Conservation (phyloP, 176 grass and related monocot species). For the Carex littledalei region DNA sequence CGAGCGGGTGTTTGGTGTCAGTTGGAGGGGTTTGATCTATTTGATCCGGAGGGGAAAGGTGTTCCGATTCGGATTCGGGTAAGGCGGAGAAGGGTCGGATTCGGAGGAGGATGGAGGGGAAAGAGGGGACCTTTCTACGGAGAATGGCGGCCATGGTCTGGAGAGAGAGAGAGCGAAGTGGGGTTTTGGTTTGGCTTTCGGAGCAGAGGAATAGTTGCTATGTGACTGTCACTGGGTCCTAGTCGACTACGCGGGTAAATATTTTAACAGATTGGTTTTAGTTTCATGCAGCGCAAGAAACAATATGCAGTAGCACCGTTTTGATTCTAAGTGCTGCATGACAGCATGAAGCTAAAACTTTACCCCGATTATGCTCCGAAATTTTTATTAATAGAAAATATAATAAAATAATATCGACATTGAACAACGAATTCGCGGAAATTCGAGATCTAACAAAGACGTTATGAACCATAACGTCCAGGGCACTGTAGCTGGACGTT, state of each 20-base stretch:
- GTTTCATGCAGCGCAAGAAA: too few species aligned
- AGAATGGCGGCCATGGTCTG: conserved; percentile 51
- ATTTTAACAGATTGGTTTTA: too few species aligned
- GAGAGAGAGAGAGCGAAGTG: conserved; percentile 9
- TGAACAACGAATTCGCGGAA: too few species aligned
- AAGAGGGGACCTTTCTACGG: conserved; percentile 31
- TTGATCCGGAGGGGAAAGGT: neutral
- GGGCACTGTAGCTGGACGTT: too few species aligned
- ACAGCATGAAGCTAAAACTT: too few species aligned
- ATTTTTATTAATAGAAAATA: too few species aligned
- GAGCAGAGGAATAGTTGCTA: neutral
- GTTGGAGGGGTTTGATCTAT: neutral
- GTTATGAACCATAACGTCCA: too few species aligned
- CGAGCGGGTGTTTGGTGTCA: conserved; percentile 16
- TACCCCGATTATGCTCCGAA: too few species aligned
- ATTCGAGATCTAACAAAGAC: too few species aligned
- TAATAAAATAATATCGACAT: too few species aligned
- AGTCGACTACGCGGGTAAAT: neutral
- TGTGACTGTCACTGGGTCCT: neutral
- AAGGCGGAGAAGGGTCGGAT: conserved; percentile 48
- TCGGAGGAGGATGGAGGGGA: conserved; percentile 16
- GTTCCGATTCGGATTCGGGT: conserved; percentile 30
- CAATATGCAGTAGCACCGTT: too few species aligned
- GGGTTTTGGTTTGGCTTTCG: neutral
- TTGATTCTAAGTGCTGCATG: too few species aligned